These are phyloP conservation scores for Selaginella tamariscina DNA, from an alignment of 75 land plant species.

Conservation along the genomic window DNA sequence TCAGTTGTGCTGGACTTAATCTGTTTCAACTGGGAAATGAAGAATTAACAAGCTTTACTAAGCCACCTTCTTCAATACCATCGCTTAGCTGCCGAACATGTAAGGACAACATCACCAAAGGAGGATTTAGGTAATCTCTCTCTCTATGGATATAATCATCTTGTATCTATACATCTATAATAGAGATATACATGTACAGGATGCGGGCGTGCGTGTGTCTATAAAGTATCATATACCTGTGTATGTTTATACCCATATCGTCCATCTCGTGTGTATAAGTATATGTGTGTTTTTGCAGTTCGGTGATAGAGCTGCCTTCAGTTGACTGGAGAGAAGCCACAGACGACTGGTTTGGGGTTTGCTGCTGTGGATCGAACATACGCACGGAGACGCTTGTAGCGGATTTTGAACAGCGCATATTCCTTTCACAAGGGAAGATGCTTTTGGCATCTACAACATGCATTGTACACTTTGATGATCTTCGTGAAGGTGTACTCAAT, in stretches of 20 bases:
- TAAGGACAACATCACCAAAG: background rate
- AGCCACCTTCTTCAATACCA: too few relatives aligned
- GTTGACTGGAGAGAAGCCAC: background rate
- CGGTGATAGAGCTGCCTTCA: background rate
- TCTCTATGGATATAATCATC: too few relatives aligned
- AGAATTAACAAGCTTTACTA: background rate
- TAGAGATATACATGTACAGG: too few relatives aligned
- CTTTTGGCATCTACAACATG: background rate
- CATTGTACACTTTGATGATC: background rate
- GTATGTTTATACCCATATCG: too few relatives aligned
- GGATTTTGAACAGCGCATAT: background rate
- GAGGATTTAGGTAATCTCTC: background rate
- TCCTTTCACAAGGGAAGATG: background rate
- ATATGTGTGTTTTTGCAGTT: background rate
- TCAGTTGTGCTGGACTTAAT: background rate
- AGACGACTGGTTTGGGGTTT: background rate
- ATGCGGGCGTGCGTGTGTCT: too few relatives aligned
- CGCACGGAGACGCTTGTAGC: background rate
- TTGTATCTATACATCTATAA: too few relatives aligned
- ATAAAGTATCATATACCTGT: too few relatives aligned
- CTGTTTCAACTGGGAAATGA: background rate
- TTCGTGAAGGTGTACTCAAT: too few relatives aligned
- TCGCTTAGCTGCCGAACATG: background rate
- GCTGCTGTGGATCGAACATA: background rate
- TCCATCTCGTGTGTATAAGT: too few relatives aligned